Percentiles rank a stretch among this genome's conserved stretches.
These are phyloP conservation scores for Ramaria sp. DNA, from an alignment of 768 basidiomycete genomes.

Conservation along the genomic window DNA sequence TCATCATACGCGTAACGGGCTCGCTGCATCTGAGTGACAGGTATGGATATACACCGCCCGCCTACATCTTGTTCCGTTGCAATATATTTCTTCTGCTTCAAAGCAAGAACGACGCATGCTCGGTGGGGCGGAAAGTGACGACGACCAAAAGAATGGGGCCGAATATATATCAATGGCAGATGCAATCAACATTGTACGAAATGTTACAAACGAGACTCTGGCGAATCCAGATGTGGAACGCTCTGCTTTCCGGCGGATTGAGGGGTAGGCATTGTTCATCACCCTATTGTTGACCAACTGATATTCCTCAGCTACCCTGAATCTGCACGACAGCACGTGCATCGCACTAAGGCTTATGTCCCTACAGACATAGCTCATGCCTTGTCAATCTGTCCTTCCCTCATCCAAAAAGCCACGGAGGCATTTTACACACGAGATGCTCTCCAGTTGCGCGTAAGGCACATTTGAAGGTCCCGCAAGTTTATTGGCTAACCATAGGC, in stretches of 20 bases:
- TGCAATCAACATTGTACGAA: slow-evolving; percentile 52
- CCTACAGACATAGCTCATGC: slow-evolving; percentile 74
- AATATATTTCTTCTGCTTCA: slow-evolving; percentile 59
- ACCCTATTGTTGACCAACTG: background rate
- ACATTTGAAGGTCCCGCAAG: background rate
- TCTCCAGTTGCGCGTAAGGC: slow-evolving; percentile 70
- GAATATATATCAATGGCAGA: slow-evolving; percentile 49
- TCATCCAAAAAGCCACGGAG: slow-evolving; percentile 83
- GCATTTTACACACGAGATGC: slow-evolving; percentile 95
- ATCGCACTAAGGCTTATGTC: slow-evolving; percentile 68
- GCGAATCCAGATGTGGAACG: slow-evolving; percentile 54
- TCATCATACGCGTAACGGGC: background rate
- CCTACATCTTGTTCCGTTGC: slow-evolving; percentile 80
- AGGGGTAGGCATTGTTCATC: slow-evolving; percentile 33
- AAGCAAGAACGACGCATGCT: slow-evolving; percentile 37
- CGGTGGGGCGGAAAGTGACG: slow-evolving; percentile 35
- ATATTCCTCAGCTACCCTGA: slow-evolving; percentile 51
- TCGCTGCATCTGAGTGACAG: slow-evolving; percentile 31
- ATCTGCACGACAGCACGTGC: slow-evolving; percentile 54
- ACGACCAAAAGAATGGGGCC: slow-evolving; percentile 36
- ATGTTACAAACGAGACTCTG: slow-evolving; percentile 40
- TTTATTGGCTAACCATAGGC: background rate
- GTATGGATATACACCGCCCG: slow-evolving; percentile 83
- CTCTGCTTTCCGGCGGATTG: slow-evolving; percentile 60
- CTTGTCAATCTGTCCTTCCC: slow-evolving; percentile 45